A percentile compares a stretch with the other conserved stretches of the same genome.
Conservation (phyloP, 2,329 filamentous ascomycete genomes). For the Thielaviopsis populi region DNA sequence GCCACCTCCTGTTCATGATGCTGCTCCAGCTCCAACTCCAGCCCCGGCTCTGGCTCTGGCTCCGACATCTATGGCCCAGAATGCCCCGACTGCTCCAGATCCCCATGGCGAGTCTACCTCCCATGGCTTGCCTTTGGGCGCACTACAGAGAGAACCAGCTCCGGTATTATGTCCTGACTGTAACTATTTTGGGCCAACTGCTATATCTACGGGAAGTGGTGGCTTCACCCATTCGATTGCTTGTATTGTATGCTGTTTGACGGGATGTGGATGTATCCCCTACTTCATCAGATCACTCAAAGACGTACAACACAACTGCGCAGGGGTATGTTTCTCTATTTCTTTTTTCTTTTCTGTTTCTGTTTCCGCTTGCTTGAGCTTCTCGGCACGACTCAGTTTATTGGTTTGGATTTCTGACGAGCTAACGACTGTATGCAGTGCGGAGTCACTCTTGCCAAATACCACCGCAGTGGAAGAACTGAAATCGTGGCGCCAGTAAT, state of each 20-base stretch:
- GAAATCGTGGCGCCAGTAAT: constrained; percentile 19
- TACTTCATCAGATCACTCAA: constrained; percentile 19
- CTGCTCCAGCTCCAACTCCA: not conserved
- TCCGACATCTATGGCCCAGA: not conserved
- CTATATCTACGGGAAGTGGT: not conserved
- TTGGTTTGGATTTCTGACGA: not conserved
- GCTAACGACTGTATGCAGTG: constrained; percentile 18
- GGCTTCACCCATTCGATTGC: constrained; percentile 20
- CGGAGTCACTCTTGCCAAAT: constrained; percentile 20
- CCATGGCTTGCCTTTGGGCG: constrained; percentile 10
- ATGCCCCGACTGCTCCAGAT: not conserved
- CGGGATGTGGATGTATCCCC: constrained; percentile 20
- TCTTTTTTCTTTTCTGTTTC: not conserved
- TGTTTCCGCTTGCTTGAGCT: not conserved
- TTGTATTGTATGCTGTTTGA: constrained; percentile 19
- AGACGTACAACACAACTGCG: constrained; percentile 20
- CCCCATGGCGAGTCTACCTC: not conserved
- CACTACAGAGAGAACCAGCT: constrained; percentile 18
- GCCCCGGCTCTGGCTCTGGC: not conserved
- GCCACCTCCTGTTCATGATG: not conserved
- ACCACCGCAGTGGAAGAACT: constrained; percentile 21
- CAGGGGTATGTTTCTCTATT: constrained; percentile 16
- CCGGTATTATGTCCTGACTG: constrained; percentile 20
- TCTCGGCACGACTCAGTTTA: not conserved
- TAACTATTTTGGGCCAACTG: constrained; percentile 16